phyloP scores from a whole-genome alignment of 495 filamentous ascomycete species.

The Entonaema liquescens region DNA sequence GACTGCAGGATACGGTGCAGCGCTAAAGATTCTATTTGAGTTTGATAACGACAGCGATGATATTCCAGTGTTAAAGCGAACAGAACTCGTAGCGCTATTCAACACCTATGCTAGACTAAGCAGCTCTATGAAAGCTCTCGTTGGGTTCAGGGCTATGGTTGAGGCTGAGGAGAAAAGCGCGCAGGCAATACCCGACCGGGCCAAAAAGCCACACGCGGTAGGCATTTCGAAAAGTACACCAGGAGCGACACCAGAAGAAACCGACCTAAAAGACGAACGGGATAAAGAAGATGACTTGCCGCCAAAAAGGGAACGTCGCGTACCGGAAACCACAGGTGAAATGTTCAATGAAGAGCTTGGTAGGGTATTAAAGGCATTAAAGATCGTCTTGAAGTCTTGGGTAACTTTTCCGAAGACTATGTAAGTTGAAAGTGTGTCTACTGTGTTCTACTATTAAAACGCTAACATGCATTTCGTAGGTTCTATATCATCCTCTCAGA shows the following conservation, averaged over 20 bases:
- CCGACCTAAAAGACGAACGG: conserved; percentile 38
- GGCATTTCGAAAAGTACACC: conserved; percentile 44
- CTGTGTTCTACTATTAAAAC: not conserved
- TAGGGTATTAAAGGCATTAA: conserved; percentile 66
- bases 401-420: conserved; percentile 68
- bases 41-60: conserved; percentile 78
- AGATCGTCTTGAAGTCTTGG: conserved; percentile 77
- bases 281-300: conserved; percentile 48
- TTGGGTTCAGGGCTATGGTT: conserved; percentile 76
- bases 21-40: conserved; percentile 94
- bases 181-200: conserved; percentile 52
- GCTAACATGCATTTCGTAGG: conserved; percentile 53
- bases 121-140: conserved; percentile 76
- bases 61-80: conserved; percentile 80
- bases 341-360: conserved; percentile 69
- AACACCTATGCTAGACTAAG: conserved; percentile 92
- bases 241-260: conserved; percentile 17
- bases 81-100: conserved; percentile 91
- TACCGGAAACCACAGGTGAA: conserved; percentile 59
- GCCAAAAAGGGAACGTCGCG: conserved; percentile 32
- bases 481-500: conserved; percentile 69
- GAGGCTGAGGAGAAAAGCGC: conserved; percentile 59
- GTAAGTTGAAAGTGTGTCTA: conserved; percentile 64
- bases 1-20: conserved; percentile 92
- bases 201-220: conserved; percentile 56